Evolutionary conservation across 78 protist genomes (phyloP).

Genomic region (Dictyostelium brefeldianum): DNA sequence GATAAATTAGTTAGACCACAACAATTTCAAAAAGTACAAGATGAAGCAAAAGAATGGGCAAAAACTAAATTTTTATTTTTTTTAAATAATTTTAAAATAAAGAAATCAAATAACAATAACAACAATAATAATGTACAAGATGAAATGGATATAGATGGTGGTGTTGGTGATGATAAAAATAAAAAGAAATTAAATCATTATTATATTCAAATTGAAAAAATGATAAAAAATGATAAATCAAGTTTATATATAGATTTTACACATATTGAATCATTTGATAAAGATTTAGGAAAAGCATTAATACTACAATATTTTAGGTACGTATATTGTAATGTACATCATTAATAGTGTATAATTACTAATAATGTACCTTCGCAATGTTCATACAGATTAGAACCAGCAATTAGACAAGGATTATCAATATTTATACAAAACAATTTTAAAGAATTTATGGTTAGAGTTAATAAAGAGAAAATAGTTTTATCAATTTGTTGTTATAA

Average conservation of each 20-base stretch:
- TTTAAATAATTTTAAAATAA: constrained; percentile 10
- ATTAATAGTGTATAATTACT: too few relatives aligned
- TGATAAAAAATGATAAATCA: constrained; percentile 24
- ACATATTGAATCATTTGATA: constrained; percentile 39
- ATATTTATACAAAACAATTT: not conserved
- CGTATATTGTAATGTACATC: too few relatives aligned
- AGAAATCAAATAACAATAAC: constrained; percentile 1
- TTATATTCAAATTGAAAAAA: constrained; percentile 2
- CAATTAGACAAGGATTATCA: constrained; percentile 23
- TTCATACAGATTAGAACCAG: constrained; percentile 34
- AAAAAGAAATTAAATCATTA: constrained; percentile 11
- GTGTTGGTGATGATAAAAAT: not conserved
- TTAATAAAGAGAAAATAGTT: not conserved
- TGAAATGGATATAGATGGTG: not conserved
- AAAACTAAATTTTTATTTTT: not conserved
- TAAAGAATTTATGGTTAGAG: not conserved
- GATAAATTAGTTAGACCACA: not conserved
- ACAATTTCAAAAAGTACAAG: constrained; percentile 13
- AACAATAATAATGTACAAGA: not conserved
- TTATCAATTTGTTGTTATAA: constrained; percentile 41
- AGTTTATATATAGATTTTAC: constrained; percentile 40
- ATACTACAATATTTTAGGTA: constrained; percentile 26
- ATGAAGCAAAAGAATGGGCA: constrained; percentile 6
- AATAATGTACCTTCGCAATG: too few relatives aligned
- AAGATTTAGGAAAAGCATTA: constrained; percentile 9